Base-by-base conservation (phyloP, 108 stramenopile genomes). In the Ochromonas danica region DNA sequence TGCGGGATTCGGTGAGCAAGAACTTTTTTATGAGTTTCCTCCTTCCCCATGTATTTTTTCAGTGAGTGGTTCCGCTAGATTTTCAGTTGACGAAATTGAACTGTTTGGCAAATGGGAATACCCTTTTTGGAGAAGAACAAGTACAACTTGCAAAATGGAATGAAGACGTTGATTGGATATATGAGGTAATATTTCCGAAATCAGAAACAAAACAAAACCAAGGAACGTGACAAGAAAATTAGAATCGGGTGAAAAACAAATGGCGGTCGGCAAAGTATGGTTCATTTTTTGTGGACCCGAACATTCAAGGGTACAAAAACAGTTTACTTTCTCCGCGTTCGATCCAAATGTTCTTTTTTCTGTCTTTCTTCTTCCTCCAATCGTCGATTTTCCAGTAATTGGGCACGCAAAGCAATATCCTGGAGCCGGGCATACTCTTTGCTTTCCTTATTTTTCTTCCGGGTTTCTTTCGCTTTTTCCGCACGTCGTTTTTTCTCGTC, bases 21-120 rank as follows among this genome's bases (percentile, higher is more conserved):
- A 57, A 57, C 51, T 57, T 57, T 57, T 57, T 57, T 57, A 57
- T 57, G 51, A 57, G 51, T 57, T 57, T 57, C 51, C 51, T 57
- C 51, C 51, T 57, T 57, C 51, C 51, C 51, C 51, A 57, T 57
- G 51, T 57, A 57, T 57, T 57, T 57, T 57, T 57, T 57, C 51
- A 57, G 51, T 57, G 51, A 57, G 51, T 57, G 51, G 51, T 57
- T 57, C 51, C 51, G 51, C 51, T 57, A 57, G 51, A 57, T 57
- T 57, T 57, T 57, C 51, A 57, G 51, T 57, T 57, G 51, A 57
- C 51, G 51, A 57, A 57, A 57, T 57, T 57, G 51, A 57, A 57
- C 51, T 57, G 51, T 57, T 57, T 57, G 51, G 51, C 51, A 57
- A 57, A 57, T 57, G 51, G 51, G 51, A 57, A 57, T 57, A 57